Base-by-base conservation (phyloP, 169 alveolate genomes). In the Cryptosporidium ubiquitum region DNA sequence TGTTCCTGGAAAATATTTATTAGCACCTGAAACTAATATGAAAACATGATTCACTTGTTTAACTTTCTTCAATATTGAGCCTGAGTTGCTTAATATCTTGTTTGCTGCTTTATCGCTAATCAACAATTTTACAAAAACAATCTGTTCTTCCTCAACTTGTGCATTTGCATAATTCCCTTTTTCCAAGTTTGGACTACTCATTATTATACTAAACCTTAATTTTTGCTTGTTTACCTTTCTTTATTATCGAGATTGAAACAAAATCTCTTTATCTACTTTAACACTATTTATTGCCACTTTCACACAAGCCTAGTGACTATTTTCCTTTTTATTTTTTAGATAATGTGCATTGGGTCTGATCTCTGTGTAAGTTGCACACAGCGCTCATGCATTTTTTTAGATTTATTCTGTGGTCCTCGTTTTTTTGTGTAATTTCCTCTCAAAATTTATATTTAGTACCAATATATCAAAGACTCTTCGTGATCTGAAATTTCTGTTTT, bases 1-100 rank as follows among this genome's bases (percentile, higher is more conserved):
- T n/a, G 89, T 79, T 35, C 89, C 89, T 26, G 89, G 89, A 31
- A 79, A 79, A 79, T 79, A 79, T 12, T 61, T 79, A 29, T 79
- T 47, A 16, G 47, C 16, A 14, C 89, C 89, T 0, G 89, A 79
- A 5, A 79, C 89, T n/a, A 79, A 26, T 10, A 79, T 61, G 40
- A 61, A 79, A 18, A 79, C 89, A 29, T 79, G 73, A 61, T 79
- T 79, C 39, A 61, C 75, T 7, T 79, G 75, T 16, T 40, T 79
- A 16, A 79, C 61, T 40, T 79, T 64, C 40, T 47, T 79, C 26
- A 79, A 26, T 40, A 79, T 61, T 20, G 89, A 79, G 5, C 75
- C 89, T 23, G 89, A 79, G 39, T 79, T 79, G 6, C 68, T 47
- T 42, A 79, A 64, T 40, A 79, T 61, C 52, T 29, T 79, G 44